Evolutionary conservation across 345 rosid species (phyloP).

Genomic region (Camelina neglecta): DNA sequence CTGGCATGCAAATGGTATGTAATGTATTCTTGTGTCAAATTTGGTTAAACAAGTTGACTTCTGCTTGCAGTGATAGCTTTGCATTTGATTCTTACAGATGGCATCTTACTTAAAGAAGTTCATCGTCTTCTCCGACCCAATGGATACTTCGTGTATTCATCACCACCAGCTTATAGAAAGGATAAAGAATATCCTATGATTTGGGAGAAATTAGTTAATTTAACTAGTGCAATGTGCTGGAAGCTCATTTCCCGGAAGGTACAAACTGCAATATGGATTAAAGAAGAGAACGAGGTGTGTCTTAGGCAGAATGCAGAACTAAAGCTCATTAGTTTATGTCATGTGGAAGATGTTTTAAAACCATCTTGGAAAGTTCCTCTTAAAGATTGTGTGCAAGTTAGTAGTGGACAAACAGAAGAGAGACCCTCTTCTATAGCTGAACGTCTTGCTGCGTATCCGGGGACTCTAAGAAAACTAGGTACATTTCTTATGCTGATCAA

Average conservation of each 20-base stretch:
- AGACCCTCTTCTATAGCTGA: slow-evolving; percentile 69
- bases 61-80: slow-evolving; percentile 1
- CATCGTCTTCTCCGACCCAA: slow-evolving; percentile 74
- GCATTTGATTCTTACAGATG: slow-evolving; percentile 56
- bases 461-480: slow-evolving; percentile 68
- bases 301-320: slow-evolving; percentile 59
- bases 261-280: slow-evolving; percentile 95
- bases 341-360: slow-evolving; percentile 54
- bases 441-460: slow-evolving; percentile 68
- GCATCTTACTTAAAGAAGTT: slow-evolving; percentile 90
- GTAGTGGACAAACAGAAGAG: slow-evolving; percentile 38
- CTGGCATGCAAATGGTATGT: slow-evolving; percentile 91
- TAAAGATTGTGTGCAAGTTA: slow-evolving; percentile 58
- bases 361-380: slow-evolving; percentile 86
- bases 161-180: slow-evolving; percentile 88
- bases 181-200: slow-evolving; percentile 83
- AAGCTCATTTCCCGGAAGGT: slow-evolving; percentile 80
- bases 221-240: slow-evolving; percentile 94
- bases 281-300: slow-evolving; percentile 66
- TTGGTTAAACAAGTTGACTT: not conserved
- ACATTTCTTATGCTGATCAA: slow-evolving; percentile 10
- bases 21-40: not conserved
- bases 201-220: slow-evolving; percentile 77
- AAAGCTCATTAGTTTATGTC: slow-evolving; percentile 69
- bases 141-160: slow-evolving; percentile 91